phyloP scores from a whole-genome alignment of 257 asterid genomes.

The Nicotiana undulata region DNA sequence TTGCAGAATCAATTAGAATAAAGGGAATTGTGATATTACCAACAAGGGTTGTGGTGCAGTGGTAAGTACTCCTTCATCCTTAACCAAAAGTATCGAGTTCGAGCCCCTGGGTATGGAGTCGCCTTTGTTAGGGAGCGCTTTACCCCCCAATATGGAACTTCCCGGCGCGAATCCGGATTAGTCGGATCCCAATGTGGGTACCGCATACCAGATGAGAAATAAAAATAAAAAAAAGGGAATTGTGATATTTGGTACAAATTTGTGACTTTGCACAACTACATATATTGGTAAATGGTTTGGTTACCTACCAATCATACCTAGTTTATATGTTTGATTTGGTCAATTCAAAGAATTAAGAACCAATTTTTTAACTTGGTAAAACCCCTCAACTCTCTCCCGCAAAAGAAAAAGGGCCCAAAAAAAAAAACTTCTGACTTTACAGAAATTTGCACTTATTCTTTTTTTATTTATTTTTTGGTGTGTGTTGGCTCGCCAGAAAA shows the following conservation, averaged over 20 bases:
- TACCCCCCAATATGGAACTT: too few relatives aligned
- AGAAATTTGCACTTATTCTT: background rate
- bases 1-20: background rate
- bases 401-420: background rate
- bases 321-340: background rate
- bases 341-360: background rate
- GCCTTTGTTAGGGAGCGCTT: too few relatives aligned
- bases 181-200: too few relatives aligned
- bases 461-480: accelerated
- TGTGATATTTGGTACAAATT: background rate
- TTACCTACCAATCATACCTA: background rate
- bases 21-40: background rate
- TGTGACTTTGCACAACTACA: background rate
- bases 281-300: background rate
- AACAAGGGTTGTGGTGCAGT: too few relatives aligned
- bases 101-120: too few relatives aligned
- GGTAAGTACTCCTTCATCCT: too few relatives aligned
- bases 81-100: too few relatives aligned
- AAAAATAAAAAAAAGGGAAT: too few relatives aligned
- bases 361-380: background rate
- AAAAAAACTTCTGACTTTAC: background rate
- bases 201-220: too few relatives aligned
- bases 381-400: background rate
- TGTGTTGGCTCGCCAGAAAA: too few relatives aligned
- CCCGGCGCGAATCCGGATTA: too few relatives aligned